These are phyloP conservation scores for Pterocarpus macrocarpus DNA, from an alignment of 306 rosid genomes.

Conservation along the genomic window DNA sequence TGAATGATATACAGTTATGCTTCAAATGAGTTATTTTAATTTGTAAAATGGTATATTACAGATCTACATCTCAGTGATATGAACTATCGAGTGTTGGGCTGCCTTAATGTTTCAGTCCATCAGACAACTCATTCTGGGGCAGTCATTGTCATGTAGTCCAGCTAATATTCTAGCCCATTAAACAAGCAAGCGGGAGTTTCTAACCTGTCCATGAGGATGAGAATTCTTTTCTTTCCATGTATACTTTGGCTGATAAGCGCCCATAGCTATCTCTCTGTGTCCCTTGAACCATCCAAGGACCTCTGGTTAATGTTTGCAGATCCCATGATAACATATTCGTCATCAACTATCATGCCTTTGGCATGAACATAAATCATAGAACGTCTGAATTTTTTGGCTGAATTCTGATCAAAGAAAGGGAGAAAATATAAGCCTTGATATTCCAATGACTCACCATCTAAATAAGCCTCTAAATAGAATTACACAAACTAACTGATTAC, in stretches of 20 bases:
- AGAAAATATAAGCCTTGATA: neutral
- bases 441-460: neutral
- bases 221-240: slow-evolving; percentile 51
- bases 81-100: neutral
- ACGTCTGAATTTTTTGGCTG: slow-evolving; percentile 50
- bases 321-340: slow-evolving; percentile 59
- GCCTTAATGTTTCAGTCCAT: too few species aligned
- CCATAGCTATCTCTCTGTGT: slow-evolving; percentile 69
- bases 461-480: slow-evolving; percentile 1
- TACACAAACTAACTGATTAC: neutral
- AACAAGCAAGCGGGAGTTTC: neutral
- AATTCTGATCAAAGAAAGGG: slow-evolving; percentile 38
- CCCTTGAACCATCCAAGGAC: slow-evolving; percentile 69
- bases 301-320: slow-evolving; percentile 68
- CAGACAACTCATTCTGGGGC: too few species aligned
- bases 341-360: slow-evolving; percentile 69
- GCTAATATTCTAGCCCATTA: too few species aligned
- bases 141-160: too few species aligned
- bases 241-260: slow-evolving; percentile 62
- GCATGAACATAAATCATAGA: slow-evolving; percentile 68
- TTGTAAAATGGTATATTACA: too few species aligned
- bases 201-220: slow-evolving; percentile 66
- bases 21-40: neutral
- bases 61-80: too few species aligned
- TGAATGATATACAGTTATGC: neutral